Evolutionary conservation across 495 filamentous ascomycete genomes (phyloP).

Genomic region (Daldinia grandis): DNA sequence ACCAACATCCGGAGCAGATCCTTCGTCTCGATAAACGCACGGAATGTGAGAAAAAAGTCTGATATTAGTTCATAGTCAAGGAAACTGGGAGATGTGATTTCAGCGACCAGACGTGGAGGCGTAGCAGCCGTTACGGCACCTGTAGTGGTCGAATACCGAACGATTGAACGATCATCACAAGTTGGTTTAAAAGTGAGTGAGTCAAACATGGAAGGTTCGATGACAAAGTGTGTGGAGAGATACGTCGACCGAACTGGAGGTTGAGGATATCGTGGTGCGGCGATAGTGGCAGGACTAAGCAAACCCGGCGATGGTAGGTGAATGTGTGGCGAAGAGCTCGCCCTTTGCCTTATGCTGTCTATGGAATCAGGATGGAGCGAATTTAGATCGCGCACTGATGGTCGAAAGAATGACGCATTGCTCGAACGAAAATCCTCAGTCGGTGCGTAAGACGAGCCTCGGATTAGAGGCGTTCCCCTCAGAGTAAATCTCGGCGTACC

Average conservation of each 20-base stretch:
- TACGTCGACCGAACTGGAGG: conserved; percentile 51
- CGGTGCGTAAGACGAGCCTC: conserved; percentile 72
- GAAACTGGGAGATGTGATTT: conserved; percentile 95
- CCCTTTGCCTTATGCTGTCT: conserved; percentile 42
- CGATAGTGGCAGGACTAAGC: conserved; percentile 35
- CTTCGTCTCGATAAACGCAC: conserved; percentile 77
- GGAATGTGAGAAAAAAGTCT: conserved; percentile 97
- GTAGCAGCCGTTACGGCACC: conserved; percentile 88
- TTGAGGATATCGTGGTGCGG: conserved; percentile 37
- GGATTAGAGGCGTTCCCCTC: conserved; percentile 79
- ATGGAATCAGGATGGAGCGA: conserved; percentile 42
- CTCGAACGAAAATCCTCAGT: conserved; percentile 59
- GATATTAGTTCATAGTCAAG: conserved; percentile 97
- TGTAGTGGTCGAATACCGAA: conserved; percentile 77
- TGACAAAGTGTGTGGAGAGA: conserved; percentile 55
- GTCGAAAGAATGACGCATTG: conserved; percentile 54
- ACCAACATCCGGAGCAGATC: conserved; percentile 85
- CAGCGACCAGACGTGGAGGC: conserved; percentile 90
- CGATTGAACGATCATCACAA: conserved; percentile 81
- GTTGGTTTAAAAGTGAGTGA: conserved; percentile 71
- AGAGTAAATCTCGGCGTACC: conserved; percentile 84
- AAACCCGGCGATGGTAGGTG: conserved; percentile 40
- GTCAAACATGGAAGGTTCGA: conserved; percentile 78
- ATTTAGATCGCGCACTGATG: conserved; percentile 37
- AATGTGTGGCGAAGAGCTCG: conserved; percentile 45